Evolutionary conservation across 2,329 filamentous ascomycete species (phyloP).

Genomic region (Cordyceps fumosorosea): DNA sequence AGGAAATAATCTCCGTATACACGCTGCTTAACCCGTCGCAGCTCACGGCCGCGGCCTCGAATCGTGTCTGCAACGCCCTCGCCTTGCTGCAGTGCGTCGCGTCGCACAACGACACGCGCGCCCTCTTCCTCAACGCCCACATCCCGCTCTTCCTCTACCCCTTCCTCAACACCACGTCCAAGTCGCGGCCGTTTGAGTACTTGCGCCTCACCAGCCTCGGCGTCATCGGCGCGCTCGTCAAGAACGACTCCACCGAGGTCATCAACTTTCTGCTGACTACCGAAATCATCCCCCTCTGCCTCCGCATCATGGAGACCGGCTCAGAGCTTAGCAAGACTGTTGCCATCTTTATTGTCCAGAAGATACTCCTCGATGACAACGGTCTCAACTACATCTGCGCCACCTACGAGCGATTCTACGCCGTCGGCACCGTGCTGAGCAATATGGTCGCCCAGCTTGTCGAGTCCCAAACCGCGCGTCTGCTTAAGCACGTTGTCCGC

Average conservation of each 20-base stretch:
- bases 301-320: constrained; percentile 98
- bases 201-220: constrained; percentile 90
- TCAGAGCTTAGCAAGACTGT: constrained; percentile 98
- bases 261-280: constrained; percentile 99
- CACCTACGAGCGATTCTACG: constrained; percentile 97
- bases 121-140: constrained; percentile 88
- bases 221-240: constrained; percentile 93
- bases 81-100: constrained; percentile 95
- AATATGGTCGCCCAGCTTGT: constrained; percentile 99
- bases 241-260: constrained; percentile 97
- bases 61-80: constrained; percentile 94
- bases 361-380: constrained; percentile 94
- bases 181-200: constrained; percentile 96
- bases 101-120: constrained; percentile 92
- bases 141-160: constrained; percentile 97
- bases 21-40: constrained; percentile 94
- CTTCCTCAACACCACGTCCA: constrained; percentile 97
- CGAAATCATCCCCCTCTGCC: constrained; percentile 94
- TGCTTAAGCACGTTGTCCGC: constrained; percentile 94
- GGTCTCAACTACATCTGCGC: constrained; percentile 97
- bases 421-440: constrained; percentile 91
- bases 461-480: constrained; percentile 90
- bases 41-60: constrained; percentile 93
- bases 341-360: constrained; percentile 98
- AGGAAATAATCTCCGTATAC: constrained; percentile 99